These are phyloP conservation scores for Acarospora socialis DNA, from an alignment of 2,329 filamentous ascomycete species.

Conservation along the genomic window DNA sequence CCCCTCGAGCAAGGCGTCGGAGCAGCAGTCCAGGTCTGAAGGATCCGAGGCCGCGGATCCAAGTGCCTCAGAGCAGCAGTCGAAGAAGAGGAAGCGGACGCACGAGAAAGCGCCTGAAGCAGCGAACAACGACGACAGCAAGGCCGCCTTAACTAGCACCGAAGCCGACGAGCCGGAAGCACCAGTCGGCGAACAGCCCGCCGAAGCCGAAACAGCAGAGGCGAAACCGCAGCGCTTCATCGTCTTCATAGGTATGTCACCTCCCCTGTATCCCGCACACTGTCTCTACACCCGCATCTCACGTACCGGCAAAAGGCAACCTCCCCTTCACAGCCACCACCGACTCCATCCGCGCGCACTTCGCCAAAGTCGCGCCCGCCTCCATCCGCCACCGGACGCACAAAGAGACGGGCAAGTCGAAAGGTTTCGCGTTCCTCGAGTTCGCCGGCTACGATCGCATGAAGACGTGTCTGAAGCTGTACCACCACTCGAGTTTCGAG, in stretches of 20 bases:
- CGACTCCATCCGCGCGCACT: constrained; percentile 57
- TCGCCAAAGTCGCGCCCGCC: constrained; percentile 56
- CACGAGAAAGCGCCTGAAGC: neutral
- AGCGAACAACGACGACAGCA: constrained; percentile 1
- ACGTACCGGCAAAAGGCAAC: constrained; percentile 45
- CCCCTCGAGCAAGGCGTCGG: no score
- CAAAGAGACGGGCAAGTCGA: constrained; percentile 48
- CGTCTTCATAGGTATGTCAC: constrained; percentile 53
- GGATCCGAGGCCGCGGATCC: no score
- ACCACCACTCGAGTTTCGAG: constrained; percentile 71
- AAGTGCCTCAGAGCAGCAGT: neutral
- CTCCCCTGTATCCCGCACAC: neutral
- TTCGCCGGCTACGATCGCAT: constrained; percentile 77
- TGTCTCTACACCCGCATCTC: constrained; percentile 3
- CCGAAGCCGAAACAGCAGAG: neutral
- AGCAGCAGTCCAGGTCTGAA: no score
- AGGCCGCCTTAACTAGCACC: neutral
- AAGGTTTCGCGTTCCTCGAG: constrained; percentile 77
- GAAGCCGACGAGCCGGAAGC: neutral
- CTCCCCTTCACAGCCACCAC: constrained; percentile 72
- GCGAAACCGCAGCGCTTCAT: constrained; percentile 44
- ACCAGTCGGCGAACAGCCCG: neutral
- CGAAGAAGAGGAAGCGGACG: neutral
- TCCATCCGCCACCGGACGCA: constrained; percentile 61
- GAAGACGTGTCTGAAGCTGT: constrained; percentile 82